phyloP scores from a whole-genome alignment of 2,329 filamentous ascomycete species.

The Ilyonectria sp. region DNA sequence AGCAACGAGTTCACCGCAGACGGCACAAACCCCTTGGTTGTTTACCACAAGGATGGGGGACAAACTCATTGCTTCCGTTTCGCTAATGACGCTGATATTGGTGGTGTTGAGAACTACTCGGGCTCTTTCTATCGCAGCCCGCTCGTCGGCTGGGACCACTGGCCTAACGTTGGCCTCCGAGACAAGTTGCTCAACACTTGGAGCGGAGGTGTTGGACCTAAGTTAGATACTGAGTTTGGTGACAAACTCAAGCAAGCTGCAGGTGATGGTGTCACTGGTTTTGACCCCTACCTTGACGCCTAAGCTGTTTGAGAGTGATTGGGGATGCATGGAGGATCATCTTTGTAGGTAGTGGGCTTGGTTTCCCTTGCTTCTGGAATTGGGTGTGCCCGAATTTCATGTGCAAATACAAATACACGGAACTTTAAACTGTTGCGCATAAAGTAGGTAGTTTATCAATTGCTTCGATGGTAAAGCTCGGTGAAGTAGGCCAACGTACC shows the following conservation, averaged over 20 bases:
- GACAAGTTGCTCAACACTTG: slow-evolving; percentile 46
- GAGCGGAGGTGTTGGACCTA: slow-evolving; percentile 49
- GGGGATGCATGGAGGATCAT: not conserved
- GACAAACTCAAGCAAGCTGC: slow-evolving; percentile 43
- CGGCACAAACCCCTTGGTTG: slow-evolving; percentile 41
- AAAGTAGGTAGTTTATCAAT: too few species aligned
- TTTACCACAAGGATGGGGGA: slow-evolving; percentile 51
- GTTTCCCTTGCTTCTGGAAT: too few species aligned
- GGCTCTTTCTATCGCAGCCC: slow-evolving; percentile 45
- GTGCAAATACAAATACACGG: too few species aligned
- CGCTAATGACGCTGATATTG: slow-evolving; percentile 46
- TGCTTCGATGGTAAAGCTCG: too few species aligned
- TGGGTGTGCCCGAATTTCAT: too few species aligned
- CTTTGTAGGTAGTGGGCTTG: too few species aligned
- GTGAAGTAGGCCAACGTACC: too few species aligned
- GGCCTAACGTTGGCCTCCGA: slow-evolving; percentile 44
- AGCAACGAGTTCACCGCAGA: slow-evolving; percentile 41
- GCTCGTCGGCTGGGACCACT: slow-evolving; percentile 49
- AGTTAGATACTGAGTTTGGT: slow-evolving; percentile 49
- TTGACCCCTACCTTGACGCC: slow-evolving; percentile 46
- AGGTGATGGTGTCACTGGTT: slow-evolving; percentile 46
- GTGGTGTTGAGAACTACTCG: slow-evolving; percentile 45
- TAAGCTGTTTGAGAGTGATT: slow-evolving; percentile 3
- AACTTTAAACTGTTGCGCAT: too few species aligned
- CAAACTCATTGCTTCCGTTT: slow-evolving; percentile 51